Evolutionary conservation across 106 monocot species (phyloP), one percentile per base, ranked within the genome.

Genomic region (Platanthera guangdongensis): DNA sequence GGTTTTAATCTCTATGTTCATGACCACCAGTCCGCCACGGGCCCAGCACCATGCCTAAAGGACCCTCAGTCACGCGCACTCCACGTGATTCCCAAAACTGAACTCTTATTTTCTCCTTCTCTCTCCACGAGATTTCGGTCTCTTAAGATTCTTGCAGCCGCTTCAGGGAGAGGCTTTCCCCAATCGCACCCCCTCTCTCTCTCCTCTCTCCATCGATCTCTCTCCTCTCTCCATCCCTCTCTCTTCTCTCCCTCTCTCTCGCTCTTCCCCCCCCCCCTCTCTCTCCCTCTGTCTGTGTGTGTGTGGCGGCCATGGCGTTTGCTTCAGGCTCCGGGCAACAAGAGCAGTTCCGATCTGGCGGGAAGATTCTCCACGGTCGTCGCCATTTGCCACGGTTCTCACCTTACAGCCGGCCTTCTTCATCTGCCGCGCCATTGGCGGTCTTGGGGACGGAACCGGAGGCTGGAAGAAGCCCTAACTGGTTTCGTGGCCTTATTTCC

Each of bases 401-500:
- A 13, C 83, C 85, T 5, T 83, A 87, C 71, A 77, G 47, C 50
- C 76, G 64, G 11, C 67, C 32, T 12, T 75, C 78, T 19, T 15
- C 47, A 4, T 70, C 73, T 11, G 22, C 76, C 8, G 57, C 59
- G 10, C 73, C 74, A 57, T 72, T 73, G 9, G 19, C 78, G 13
- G 21, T 39, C 6, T 47, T 52, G 8, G 45, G 64, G 2, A 8
- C 50, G 15, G 21, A 48, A 4, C 47, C 15, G 13, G 15, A 68
- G 51, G 19, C 19, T 51, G 21, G 49, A 4, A 15, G 25, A 73
- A 78, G 53, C 74, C 85, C 81, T 78, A 78, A 76, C 47, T 90
- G 82, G 87, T 59, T 88, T 50, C 50, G 52, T 8, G 81, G 85
- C 59, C 51, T 90, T 52, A 57, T 90, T 54, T 83, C 85, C 68